Evolutionary conservation across 2,329 filamentous ascomycete genomes (phyloP).

Genomic region (Aspergillus fumigatiaffinis): DNA sequence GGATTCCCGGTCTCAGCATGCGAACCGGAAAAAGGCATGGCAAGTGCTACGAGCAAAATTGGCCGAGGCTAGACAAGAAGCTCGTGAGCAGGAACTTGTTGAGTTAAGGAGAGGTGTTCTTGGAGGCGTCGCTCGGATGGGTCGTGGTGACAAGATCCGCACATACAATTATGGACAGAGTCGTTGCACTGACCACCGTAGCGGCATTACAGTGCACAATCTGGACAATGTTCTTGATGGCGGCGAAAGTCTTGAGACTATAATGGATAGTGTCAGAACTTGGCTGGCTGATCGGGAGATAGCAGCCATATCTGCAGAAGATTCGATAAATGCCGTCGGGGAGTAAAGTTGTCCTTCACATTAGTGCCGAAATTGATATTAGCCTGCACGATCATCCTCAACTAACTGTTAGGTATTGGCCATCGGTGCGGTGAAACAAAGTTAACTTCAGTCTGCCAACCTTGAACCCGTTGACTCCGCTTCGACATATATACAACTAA

Average conservation of each 20-base stretch:
- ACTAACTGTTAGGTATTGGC: not conserved
- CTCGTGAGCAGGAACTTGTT: constrained; percentile 75
- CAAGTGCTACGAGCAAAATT: constrained; percentile 74
- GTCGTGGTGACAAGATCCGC: constrained; percentile 86
- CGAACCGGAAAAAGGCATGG: constrained; percentile 88
- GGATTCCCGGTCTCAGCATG: constrained; percentile 82
- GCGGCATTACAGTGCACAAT: constrained; percentile 73
- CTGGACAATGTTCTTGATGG: constrained; percentile 76
- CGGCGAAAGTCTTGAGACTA: constrained; percentile 64
- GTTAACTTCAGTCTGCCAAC: not conserved
- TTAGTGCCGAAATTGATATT: constrained; percentile 4
- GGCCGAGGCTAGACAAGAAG: constrained; percentile 74
- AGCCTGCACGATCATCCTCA: not conserved
- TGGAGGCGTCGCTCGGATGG: constrained; percentile 72
- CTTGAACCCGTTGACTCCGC: not conserved
- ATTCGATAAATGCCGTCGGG: constrained; percentile 44
- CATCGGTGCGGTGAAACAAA: not conserved
- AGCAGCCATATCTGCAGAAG: constrained; percentile 62
- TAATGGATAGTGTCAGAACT: constrained; percentile 72
- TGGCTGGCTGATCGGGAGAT: constrained; percentile 77
- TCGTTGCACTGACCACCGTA: constrained; percentile 84
- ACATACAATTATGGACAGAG: constrained; percentile 82
- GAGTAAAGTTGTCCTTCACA: not conserved
- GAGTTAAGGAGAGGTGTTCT: constrained; percentile 73
- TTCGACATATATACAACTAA: not conserved